Evolutionary conservation across 78 protist genomes (phyloP).

Genomic region (Dictyostelium capitatum): DNA sequence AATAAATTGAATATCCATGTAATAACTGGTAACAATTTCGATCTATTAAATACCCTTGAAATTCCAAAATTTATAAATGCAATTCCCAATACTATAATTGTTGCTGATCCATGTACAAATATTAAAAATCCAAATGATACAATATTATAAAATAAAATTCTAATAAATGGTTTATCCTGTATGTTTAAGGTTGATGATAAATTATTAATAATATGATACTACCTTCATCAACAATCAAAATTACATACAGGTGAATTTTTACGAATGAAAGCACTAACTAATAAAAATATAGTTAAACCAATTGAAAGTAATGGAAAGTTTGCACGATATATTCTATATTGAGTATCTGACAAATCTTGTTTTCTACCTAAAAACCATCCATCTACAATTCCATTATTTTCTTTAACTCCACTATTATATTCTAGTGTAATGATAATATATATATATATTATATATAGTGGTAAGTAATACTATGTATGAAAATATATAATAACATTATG

Average conservation of each 20-base stretch:
- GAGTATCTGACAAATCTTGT: constrained; percentile 81
- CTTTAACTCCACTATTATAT: constrained; percentile 61
- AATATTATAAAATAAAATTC: constrained; percentile 63
- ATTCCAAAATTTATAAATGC: constrained; percentile 59
- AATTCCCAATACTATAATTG: constrained; percentile 44
- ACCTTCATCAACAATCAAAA: neutral
- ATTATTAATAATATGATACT: neutral
- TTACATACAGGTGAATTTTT: constrained; percentile 32
- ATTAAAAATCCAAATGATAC: constrained; percentile 72
- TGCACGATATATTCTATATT: constrained; percentile 63
- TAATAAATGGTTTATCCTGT: constrained; percentile 29
- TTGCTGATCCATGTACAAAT: constrained; percentile 67
- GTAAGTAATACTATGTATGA: too few species aligned
- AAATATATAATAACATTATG: too few species aligned
- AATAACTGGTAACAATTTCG: constrained; percentile 13
- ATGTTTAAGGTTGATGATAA: neutral
- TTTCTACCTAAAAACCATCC: constrained; percentile 80
- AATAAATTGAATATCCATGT: constrained; percentile 63
- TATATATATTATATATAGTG: neutral
- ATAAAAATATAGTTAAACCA: constrained; percentile 64
- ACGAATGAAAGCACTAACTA: constrained; percentile 30
- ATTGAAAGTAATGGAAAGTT: constrained; percentile 78
- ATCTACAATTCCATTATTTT: constrained; percentile 61
- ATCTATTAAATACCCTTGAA: constrained; percentile 43
- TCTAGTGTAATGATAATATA: constrained; percentile 32